Conservation (phyloP, 768 basidiomycete genomes). For the Hypholoma fasciculare region DNA sequence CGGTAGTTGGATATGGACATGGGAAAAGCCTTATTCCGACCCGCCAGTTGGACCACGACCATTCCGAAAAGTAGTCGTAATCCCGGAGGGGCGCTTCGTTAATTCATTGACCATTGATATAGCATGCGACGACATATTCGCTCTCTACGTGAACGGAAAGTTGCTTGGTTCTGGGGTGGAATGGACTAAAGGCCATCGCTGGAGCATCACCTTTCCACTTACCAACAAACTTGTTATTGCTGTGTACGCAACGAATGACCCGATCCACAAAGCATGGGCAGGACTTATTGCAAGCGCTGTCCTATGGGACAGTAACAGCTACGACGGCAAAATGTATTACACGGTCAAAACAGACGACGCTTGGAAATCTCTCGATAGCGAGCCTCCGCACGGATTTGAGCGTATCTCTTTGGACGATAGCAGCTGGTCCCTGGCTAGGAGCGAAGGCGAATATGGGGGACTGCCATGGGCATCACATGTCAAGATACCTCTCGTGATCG, state of each 20-base stretch:
- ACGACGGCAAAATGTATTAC: slow-evolving; percentile 27
- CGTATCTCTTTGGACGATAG: slow-evolving; percentile 27
- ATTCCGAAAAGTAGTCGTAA: slow-evolving; percentile 25
- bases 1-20: slow-evolving; percentile 31
- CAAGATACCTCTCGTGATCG: not conserved
- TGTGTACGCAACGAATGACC: slow-evolving; percentile 20
- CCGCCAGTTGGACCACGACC: slow-evolving; percentile 22
- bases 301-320: slow-evolving; percentile 18
- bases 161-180: slow-evolving; percentile 22
- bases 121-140: slow-evolving; percentile 26
- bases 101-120: slow-evolving; percentile 29
- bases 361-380: slow-evolving; percentile 23
- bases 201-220: slow-evolving; percentile 25
- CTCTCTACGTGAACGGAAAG: slow-evolving; percentile 30
- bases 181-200: slow-evolving; percentile 21
- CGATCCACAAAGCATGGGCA: slow-evolving; percentile 6
- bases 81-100: slow-evolving; percentile 22
- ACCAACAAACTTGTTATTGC: slow-evolving; percentile 29
- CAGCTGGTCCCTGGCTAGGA: slow-evolving; percentile 25
- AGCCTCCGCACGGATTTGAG: slow-evolving; percentile 26
- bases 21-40: slow-evolving; percentile 11
- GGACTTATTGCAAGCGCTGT: slow-evolving; percentile 26
- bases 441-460: slow-evolving; percentile 13
- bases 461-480: not conserved
- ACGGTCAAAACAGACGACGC: slow-evolving; percentile 27